Conservation (phyloP, 352 stramenopile species). For the Phytophthora podocarpi region DNA sequence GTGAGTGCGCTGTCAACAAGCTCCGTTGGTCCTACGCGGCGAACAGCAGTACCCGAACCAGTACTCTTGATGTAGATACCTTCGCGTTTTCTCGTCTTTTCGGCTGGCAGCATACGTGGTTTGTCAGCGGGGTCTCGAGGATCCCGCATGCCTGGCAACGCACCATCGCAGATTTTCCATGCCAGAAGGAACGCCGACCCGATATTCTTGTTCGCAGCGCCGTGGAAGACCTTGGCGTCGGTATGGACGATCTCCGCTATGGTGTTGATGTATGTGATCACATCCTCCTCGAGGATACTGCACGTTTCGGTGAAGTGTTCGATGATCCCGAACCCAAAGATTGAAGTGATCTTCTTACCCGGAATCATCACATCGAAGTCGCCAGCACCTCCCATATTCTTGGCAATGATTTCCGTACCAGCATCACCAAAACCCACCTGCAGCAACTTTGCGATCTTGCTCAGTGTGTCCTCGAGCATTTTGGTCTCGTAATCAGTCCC, state of each 20-base stretch:
- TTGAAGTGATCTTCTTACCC: constrained; percentile 95
- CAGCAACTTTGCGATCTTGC: constrained; percentile 94
- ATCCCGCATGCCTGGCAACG: constrained; percentile 82
- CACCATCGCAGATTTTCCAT: constrained; percentile 95
- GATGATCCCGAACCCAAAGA: constrained; percentile 97
- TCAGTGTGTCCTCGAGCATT: constrained; percentile 95
- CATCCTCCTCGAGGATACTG: constrained; percentile 92
- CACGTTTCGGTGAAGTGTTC: constrained; percentile 96
- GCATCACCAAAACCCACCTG: constrained; percentile 97
- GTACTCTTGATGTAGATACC: constrained; percentile 72
- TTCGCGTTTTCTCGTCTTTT: constrained; percentile 67
- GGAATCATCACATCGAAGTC: constrained; percentile 98
- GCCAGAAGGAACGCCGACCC: constrained; percentile 94
- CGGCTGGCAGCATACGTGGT: constrained; percentile 62
- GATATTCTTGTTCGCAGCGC: constrained; percentile 98
- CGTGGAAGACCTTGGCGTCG: constrained; percentile 93
- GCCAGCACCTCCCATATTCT: constrained; percentile 94
- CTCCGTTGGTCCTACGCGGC: constrained; percentile 67
- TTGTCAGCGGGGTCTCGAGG: constrained; percentile 77
- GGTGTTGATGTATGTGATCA: constrained; percentile 98
- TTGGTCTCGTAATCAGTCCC: constrained; percentile 93
- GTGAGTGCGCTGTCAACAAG: constrained; percentile 95
- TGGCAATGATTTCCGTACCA: constrained; percentile 97
- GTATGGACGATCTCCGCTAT: constrained; percentile 96
- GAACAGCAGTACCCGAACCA: constrained; percentile 44